Conservation (phyloP, 2,329 filamentous ascomycete species). For the Ilyonectria destructans region DNA sequence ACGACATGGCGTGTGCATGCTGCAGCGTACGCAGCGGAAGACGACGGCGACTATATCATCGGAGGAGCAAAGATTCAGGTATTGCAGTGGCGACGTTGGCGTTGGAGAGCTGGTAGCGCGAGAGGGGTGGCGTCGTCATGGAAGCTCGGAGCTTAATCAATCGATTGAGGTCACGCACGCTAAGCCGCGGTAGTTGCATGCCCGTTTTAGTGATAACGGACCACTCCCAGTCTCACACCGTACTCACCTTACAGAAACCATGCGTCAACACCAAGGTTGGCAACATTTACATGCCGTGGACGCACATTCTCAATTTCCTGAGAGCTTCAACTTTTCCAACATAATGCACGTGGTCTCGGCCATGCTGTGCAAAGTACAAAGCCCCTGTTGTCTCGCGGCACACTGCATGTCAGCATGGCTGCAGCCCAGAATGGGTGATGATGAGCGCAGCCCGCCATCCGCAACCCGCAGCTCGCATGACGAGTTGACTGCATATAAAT, state of each 20-base stretch:
- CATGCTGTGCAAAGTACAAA: no score
- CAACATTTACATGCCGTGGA: neutral
- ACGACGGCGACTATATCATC: constrained; percentile 41
- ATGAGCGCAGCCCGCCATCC: no score
- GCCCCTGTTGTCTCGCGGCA: no score
- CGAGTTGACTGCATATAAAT: no score
- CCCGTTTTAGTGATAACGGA: constrained; percentile 39
- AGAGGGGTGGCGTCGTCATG: constrained; percentile 40
- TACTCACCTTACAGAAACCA: no score
- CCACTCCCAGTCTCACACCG: neutral
- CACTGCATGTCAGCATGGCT: no score
- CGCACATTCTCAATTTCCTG: neutral
- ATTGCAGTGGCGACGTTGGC: neutral
- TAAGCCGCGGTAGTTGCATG: constrained; percentile 49
- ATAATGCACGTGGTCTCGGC: no score
- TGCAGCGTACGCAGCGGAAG: constrained; percentile 38
- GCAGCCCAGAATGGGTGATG: no score
- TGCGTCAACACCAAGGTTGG: no score
- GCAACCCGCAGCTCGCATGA: no score
- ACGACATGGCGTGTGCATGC: constrained; percentile 53
- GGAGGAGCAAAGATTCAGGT: constrained; percentile 8
- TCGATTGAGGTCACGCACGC: constrained; percentile 33
- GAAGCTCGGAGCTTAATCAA: constrained; percentile 41
- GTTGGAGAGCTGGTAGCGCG: constrained; percentile 1
- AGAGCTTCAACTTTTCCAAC: no score